Conservation (phyloP, 495 filamentous ascomycete species). For the Lichina pygmaea region DNA sequence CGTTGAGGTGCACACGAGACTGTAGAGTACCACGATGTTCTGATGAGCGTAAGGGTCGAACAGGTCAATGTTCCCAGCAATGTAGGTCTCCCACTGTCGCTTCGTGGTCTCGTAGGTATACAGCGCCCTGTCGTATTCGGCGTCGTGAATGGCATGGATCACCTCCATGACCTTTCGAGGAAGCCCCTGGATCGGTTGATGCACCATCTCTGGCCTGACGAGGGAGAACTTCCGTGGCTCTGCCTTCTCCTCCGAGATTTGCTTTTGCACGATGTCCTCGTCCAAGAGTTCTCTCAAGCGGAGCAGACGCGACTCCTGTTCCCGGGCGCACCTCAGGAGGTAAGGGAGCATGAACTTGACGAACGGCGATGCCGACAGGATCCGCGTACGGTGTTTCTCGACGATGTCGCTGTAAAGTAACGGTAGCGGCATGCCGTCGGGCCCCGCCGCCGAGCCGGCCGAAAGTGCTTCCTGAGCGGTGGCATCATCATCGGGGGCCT, state of each 20-base stretch:
- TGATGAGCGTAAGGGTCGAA: constrained; percentile 91
- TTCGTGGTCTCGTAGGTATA: constrained; percentile 90
- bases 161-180: constrained; percentile 77
- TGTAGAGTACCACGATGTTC: constrained; percentile 85
- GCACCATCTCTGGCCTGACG: constrained; percentile 86
- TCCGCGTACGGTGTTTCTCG: constrained; percentile 65
- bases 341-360: constrained; percentile 89
- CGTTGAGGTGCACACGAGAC: constrained; percentile 68
- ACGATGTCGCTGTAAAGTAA: constrained; percentile 89
- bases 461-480: neutral
- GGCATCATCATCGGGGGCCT: neutral
- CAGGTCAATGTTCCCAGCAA: constrained; percentile 53
- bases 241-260: constrained; percentile 26
- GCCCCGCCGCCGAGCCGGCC: no score
- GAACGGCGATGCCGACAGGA: constrained; percentile 89
- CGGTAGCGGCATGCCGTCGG: constrained; percentile 49
- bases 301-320: constrained; percentile 58
- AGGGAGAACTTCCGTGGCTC: constrained; percentile 53
- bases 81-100: constrained; percentile 80
- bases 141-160: constrained; percentile 76
- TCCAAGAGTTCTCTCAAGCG: constrained; percentile 64
- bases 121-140: constrained; percentile 83
- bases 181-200: constrained; percentile 44
- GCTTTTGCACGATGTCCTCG: constrained; percentile 29
- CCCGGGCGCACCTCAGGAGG: constrained; percentile 68